phyloP scores from a whole-genome alignment of 768 basidiomycete genomes.

The Lactarius pseudohatsudake region DNA sequence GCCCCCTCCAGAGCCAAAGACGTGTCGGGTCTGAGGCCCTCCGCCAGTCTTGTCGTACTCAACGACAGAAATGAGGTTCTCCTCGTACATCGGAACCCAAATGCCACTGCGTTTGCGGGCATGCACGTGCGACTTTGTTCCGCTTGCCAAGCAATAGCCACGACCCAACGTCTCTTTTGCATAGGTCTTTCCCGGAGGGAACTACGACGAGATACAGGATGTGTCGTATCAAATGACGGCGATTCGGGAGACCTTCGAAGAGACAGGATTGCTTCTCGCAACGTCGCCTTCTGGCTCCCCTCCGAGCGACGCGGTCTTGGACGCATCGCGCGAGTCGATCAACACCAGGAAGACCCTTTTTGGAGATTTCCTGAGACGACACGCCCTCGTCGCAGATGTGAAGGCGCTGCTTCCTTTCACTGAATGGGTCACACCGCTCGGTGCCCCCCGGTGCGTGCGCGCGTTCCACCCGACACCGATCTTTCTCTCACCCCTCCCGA shows the following conservation, averaged over 20 bases:
- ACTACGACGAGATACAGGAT: slow-evolving; percentile 62
- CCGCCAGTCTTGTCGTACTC: slow-evolving; percentile 65
- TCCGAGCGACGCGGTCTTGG: slow-evolving; percentile 44
- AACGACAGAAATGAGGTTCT: slow-evolving; percentile 67
- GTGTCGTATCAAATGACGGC: slow-evolving; percentile 57
- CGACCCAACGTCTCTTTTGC: not conserved
- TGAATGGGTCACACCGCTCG: slow-evolving; percentile 70
- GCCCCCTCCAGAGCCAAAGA: slow-evolving; percentile 14
- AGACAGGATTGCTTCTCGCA: slow-evolving; percentile 65
- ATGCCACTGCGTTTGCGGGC: slow-evolving; percentile 62
- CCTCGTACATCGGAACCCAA: slow-evolving; percentile 67
- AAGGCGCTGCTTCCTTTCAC: slow-evolving; percentile 64
- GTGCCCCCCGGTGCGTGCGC: slow-evolving; percentile 50
- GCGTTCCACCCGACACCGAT: not conserved
- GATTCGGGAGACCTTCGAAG: slow-evolving; percentile 76
- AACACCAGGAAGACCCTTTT: slow-evolving; percentile 54
- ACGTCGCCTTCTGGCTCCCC: slow-evolving; percentile 34
- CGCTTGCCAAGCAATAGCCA: not conserved
- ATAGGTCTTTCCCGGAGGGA: slow-evolving; percentile 79
- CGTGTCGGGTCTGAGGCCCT: slow-evolving; percentile 50
- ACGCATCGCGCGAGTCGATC: slow-evolving; percentile 54
- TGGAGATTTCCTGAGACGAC: slow-evolving; percentile 49
- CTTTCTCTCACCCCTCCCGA: not conserved
- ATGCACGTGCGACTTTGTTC: slow-evolving; percentile 52
- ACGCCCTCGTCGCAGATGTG: slow-evolving; percentile 46